Conservation (phyloP, 371 early-diverging fungal genomes). For the Batkoa obscura region DNA sequence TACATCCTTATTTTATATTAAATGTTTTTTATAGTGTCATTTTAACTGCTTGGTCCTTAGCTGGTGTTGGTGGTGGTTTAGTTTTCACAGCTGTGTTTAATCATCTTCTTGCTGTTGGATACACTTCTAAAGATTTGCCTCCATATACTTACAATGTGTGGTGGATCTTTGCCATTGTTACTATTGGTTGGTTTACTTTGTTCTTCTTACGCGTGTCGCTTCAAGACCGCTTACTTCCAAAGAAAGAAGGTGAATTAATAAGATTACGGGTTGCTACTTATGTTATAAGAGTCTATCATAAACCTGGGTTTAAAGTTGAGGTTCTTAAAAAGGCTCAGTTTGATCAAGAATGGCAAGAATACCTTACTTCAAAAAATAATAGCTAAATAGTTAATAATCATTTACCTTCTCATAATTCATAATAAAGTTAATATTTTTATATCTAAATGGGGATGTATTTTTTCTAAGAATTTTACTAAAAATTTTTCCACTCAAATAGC, state of each 20-base stretch:
- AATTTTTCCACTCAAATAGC: no score
- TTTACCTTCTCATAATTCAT: no score
- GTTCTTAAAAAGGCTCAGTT: slow-evolving; percentile 10
- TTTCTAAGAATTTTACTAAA: no score
- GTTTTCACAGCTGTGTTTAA: slow-evolving; percentile 34
- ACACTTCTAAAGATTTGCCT: slow-evolving; percentile 7
- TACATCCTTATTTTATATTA: no score
- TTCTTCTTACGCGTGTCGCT: slow-evolving; percentile 11
- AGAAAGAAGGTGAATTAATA: slow-evolving; percentile 11
- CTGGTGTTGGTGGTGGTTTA: slow-evolving; percentile 38
- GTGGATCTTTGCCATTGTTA: slow-evolving; percentile 13
- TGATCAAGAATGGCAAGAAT: slow-evolving; percentile 13
- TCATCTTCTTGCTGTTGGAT: slow-evolving; percentile 7
- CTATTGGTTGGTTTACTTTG: slow-evolving; percentile 11
- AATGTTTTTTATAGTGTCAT: slow-evolving; percentile 10
- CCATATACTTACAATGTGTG: slow-evolving; percentile 12
- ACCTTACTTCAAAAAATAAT: background rate
- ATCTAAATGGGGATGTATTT: no score
- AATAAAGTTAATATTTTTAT: no score
- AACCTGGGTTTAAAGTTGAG: slow-evolving; percentile 9
- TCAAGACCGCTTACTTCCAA: slow-evolving; percentile 14
- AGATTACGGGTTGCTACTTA: slow-evolving; percentile 12
- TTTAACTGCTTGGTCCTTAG: slow-evolving; percentile 38
- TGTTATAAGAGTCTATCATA: slow-evolving; percentile 8
- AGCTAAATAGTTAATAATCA: no score